These are phyloP conservation scores for Pseudogymnoascus sp. DNA, from an alignment of 2,329 filamentous ascomycete genomes.

Conservation along the genomic window DNA sequence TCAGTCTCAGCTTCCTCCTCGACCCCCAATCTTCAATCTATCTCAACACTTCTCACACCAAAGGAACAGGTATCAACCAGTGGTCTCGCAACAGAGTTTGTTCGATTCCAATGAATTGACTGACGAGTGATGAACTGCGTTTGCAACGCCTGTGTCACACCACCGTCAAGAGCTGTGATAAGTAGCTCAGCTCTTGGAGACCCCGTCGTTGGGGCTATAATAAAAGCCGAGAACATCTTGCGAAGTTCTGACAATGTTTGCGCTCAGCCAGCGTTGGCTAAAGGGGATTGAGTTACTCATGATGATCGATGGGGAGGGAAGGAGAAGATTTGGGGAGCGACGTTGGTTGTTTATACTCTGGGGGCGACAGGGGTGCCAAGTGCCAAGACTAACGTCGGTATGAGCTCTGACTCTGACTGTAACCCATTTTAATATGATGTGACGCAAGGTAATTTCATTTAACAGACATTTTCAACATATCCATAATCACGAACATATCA, in stretches of 20 bases:
- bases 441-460: not conserved
- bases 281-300: not conserved
- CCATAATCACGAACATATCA: not conserved
- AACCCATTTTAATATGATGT: not conserved
- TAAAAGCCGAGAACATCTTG: slow-evolving; percentile 8
- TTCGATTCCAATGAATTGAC: slow-evolving; percentile 3
- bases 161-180: slow-evolving; percentile 4
- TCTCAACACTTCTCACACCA: not conserved
- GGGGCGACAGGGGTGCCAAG: slow-evolving; percentile 1
- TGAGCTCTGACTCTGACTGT: not conserved
- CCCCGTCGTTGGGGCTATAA: slow-evolving; percentile 12
- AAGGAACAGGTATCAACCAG: not conserved
- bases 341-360: slow-evolving; percentile 6
- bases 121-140: slow-evolving; percentile 4
- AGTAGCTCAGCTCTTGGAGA: slow-evolving; percentile 9
- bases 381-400: not conserved
- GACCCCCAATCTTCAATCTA: not conserved
- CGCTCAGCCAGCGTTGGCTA: slow-evolving; percentile 6
- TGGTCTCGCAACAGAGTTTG: slow-evolving; percentile 4
- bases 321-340: not conserved
- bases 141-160: slow-evolving; percentile 5
- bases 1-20: not conserved
- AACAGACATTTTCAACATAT: slow-evolving; percentile 1
- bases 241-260: slow-evolving; percentile 7
- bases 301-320: slow-evolving; percentile 3